Evolutionary conservation across 2,329 filamentous ascomycete species (phyloP), one percentile per base, ranked within the genome.

Genomic region (Cladophialophora chaetospira): DNA sequence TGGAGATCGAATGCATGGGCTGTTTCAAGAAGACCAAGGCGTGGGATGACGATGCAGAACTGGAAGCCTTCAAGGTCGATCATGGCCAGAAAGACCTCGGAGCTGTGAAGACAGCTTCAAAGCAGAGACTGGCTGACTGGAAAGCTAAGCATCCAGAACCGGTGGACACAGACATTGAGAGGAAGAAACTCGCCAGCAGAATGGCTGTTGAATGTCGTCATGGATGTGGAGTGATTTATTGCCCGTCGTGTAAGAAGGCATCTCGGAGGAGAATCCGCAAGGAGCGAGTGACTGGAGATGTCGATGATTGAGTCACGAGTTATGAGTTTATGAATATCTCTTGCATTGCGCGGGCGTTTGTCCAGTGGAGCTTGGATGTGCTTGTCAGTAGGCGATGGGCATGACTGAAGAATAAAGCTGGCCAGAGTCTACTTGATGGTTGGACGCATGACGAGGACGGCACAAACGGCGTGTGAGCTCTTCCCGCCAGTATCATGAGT

Each of bases 1-100:
- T 60, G 33, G 44, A 59, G 29, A 35, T 61, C 6, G 61, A 63
- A 28, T 63, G 61, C 21, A 54, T 61, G 55, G 35, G 42, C 11
- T 63, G 61, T 35, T 63, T 61, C 10, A 55, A 52, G n/a, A 61
- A 58, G 17, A 35, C 51, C 1, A 46, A 33, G 15, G 46, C 58
- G 1, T 46, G n/a, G 17, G 47, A 55, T 15, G 19, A 44, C 21
- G 42, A 40, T 40, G 8, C 36, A 15, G 36, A 21, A 17, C 17
- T 40, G 36, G 36, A 40, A 19, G 36, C 36, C 23, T 40, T 40
- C 36, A 15, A 19, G n/a, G 1, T 40, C 15, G 23, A 40, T 10
- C 23, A 21, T 11, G 17, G 36, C 36, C 15, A 28, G 21, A 23
- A 2, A 17, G 25, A 52, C 3, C 49, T 21, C 10, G 26, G 35